A percentile compares a stretch with the other conserved stretches of the same genome.
phyloP scores from a whole-genome alignment of 2,329 filamentous ascomycete species.

The Xylaria sp. region DNA sequence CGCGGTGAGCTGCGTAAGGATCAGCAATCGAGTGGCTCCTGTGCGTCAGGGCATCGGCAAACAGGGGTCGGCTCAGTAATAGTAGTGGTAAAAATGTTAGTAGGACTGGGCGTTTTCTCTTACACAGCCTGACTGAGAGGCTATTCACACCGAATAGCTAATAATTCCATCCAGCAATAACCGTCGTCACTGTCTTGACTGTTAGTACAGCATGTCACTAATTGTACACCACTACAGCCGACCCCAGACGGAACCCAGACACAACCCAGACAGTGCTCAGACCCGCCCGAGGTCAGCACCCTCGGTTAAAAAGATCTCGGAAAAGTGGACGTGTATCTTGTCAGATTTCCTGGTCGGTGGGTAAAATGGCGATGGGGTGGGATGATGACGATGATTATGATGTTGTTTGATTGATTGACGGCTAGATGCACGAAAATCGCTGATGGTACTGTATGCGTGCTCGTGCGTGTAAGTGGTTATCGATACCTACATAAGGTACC shows the following conservation, averaged over 20 bases:
- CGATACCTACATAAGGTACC: not conserved
- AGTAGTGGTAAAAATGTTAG: no score
- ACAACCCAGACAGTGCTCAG: conserved; percentile 1
- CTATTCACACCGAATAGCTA: conserved; percentile 3
- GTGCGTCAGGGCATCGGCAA: conserved; percentile 22
- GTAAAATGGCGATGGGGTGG: not conserved
- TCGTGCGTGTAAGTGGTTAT: conserved; percentile 6
- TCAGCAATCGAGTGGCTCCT: conserved; percentile 26
- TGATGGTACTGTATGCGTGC: no score
- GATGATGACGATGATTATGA: conserved; percentile 2
- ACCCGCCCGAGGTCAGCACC: conserved; percentile 10
- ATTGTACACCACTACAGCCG: not conserved
- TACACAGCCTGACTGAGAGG: no score
- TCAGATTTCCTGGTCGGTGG: conserved; percentile 9
- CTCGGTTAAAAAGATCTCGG: conserved; percentile 13
- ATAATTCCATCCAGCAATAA: not conserved
- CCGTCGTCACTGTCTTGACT: not conserved
- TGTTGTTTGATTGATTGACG: not conserved
- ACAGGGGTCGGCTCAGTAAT: no score
- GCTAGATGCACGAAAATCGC: not conserved
- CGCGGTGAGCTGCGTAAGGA: conserved; percentile 19
- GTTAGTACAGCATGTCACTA: not conserved
- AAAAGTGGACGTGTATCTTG: conserved; percentile 17
- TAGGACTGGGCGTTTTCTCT: no score
- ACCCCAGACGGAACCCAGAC: conserved; percentile 18